Conservation (phyloP, 305 asterid species). For the Fraxinus floribunda region DNA sequence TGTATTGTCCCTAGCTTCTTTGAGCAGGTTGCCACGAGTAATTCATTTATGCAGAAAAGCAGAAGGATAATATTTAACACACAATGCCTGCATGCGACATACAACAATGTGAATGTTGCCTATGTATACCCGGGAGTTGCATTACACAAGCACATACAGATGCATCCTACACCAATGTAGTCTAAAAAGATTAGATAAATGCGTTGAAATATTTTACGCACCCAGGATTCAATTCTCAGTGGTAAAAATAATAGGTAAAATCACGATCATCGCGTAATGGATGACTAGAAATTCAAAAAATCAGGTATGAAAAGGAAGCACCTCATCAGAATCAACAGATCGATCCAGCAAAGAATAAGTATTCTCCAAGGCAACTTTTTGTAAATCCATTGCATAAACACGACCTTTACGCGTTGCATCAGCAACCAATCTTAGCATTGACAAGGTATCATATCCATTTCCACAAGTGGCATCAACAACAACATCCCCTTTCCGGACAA, state of each 20-base stretch:
- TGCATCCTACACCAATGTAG: background rate
- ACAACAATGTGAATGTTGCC: background rate
- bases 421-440: constrained; percentile 62
- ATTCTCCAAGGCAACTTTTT: constrained; percentile 67
- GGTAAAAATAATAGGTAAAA: background rate
- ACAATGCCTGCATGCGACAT: background rate
- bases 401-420: constrained; percentile 57
- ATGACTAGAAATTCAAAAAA: background rate
- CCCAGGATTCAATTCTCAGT: background rate
- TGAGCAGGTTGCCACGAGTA: background rate
- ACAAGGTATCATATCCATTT: constrained; percentile 82
- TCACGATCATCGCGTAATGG: background rate
- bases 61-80: background rate
- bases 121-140: background rate
- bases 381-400: constrained; percentile 83
- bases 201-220: background rate
- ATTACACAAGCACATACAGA: background rate
- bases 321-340: constrained; percentile 58
- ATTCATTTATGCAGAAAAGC: background rate
- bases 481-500: constrained; percentile 70
- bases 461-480: constrained; percentile 97
- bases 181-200: background rate
- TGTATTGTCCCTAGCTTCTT: background rate
- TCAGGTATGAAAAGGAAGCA: constrained; percentile 22
- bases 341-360: constrained; percentile 66